A percentile compares a stretch with the other conserved stretches of the same genome.
Evolutionary conservation across 2,329 filamentous ascomycete genomes (phyloP).

Genomic region (Onygenales sp.): DNA sequence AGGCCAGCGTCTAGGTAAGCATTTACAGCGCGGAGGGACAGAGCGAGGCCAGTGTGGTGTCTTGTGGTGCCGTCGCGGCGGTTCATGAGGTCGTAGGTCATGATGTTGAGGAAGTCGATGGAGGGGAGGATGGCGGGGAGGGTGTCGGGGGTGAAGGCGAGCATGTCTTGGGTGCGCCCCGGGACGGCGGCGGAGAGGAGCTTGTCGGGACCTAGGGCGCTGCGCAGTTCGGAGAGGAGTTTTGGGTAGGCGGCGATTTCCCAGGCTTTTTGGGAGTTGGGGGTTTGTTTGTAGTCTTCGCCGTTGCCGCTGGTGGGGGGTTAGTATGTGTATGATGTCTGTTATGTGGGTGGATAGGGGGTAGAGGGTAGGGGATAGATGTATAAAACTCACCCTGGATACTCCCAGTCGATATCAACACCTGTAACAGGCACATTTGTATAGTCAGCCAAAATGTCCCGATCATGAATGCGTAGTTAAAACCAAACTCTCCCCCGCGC

Average conservation of each 20-base stretch:
- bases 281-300: slow-evolving; percentile 51
- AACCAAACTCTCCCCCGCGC: too few species aligned
- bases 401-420: slow-evolving; percentile 53
- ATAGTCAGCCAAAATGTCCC: background rate
- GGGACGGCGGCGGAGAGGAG: slow-evolving; percentile 56
- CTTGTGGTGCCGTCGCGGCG: slow-evolving; percentile 53
- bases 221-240: slow-evolving; percentile 46
- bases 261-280: slow-evolving; percentile 46
- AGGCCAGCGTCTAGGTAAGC: slow-evolving; percentile 52
- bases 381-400: slow-evolving; percentile 20
- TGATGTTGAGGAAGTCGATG: slow-evolving; percentile 37
- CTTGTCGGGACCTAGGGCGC: slow-evolving; percentile 43
- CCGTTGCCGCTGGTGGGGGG: slow-evolving; percentile 42
- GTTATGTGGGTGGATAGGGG: background rate
- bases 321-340: background rate
- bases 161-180: slow-evolving; percentile 52
- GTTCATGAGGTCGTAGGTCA: slow-evolving; percentile 67
- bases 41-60: slow-evolving; percentile 55
- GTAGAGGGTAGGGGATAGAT: background rate
- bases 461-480: too few species aligned
- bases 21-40: slow-evolving; percentile 46
- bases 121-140: slow-evolving; percentile 45
- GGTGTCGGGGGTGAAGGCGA: slow-evolving; percentile 47
- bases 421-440: slow-evolving; percentile 16
- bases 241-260: slow-evolving; percentile 51